Evolutionary conservation across 352 stramenopile genomes (phyloP).

Genomic region (Globisporangium polare): DNA sequence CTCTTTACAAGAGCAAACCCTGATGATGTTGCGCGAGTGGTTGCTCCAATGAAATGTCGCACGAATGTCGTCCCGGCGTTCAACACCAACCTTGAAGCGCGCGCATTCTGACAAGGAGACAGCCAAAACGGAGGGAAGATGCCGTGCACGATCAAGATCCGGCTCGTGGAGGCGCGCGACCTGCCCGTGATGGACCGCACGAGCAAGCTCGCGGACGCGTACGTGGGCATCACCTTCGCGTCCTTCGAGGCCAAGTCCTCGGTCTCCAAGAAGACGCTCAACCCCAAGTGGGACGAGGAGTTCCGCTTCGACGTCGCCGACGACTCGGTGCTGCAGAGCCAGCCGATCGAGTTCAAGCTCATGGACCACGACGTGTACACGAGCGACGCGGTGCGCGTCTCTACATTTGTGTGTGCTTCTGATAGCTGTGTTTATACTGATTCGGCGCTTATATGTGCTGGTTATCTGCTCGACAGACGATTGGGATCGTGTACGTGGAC

Average conservation of each 20-base stretch:
- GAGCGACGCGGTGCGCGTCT: conserved; percentile 63
- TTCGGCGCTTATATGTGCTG: not conserved
- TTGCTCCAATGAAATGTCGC: not conserved
- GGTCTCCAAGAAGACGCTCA: conserved; percentile 91
- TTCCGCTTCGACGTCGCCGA: conserved; percentile 98
- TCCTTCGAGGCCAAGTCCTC: conserved; percentile 87
- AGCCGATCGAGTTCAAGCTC: conserved; percentile 97
- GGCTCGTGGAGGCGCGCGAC: conserved; percentile 83
- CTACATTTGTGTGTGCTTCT: not conserved
- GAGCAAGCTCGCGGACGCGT: conserved; percentile 81
- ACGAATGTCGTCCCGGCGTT: conserved; percentile 10
- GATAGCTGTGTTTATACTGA: not conserved
- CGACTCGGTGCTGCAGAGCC: conserved; percentile 97
- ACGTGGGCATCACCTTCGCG: conserved; percentile 86
- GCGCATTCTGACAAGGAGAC: not conserved
- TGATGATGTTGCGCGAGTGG: conserved; percentile 1
- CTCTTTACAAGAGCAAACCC: not conserved
- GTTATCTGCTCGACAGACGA: conserved; percentile 43
- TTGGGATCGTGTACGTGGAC: conserved; percentile 97
- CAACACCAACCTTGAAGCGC: not conserved
- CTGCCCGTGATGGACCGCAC: conserved; percentile 84
- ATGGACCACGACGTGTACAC: conserved; percentile 95
- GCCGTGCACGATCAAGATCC: conserved; percentile 91
- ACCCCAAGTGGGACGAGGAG: conserved; percentile 97
- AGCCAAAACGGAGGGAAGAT: conserved; percentile 27